A percentile compares a stretch with the other conserved stretches of the same genome.
These are phyloP conservation scores for Daldinia concentrica DNA, from an alignment of 495 filamentous ascomycete genomes.

Conservation along the genomic window DNA sequence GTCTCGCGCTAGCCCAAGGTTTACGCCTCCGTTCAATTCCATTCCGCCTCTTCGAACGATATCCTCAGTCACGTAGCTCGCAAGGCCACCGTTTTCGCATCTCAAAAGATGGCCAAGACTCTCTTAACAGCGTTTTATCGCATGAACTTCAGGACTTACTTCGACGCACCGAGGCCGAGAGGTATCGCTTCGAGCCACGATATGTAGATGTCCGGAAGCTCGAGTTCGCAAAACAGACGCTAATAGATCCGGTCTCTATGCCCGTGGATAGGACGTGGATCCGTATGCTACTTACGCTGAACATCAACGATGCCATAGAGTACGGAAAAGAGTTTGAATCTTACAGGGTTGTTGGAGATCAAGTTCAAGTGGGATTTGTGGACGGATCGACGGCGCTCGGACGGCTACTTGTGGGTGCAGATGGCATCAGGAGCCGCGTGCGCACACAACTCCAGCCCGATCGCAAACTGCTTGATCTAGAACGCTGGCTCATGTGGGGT, in stretches of 20 bases:
- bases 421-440: constrained; percentile 54
- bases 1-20: constrained; percentile 58
- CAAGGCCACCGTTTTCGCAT: constrained; percentile 51
- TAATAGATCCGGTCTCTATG: constrained; percentile 8
- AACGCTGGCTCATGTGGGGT: constrained; percentile 55
- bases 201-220: constrained; percentile 39
- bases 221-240: constrained; percentile 27
- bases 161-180: constrained; percentile 29
- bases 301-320: constrained; percentile 49
- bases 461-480: constrained; percentile 53
- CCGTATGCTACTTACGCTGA: constrained; percentile 36
- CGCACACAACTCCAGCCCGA: constrained; percentile 56
- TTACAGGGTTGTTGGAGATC: constrained; percentile 47
- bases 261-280: constrained; percentile 40
- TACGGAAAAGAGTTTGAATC: constrained; percentile 54
- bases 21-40: constrained; percentile 55
- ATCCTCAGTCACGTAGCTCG: constrained; percentile 46
- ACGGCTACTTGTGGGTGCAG: constrained; percentile 57
- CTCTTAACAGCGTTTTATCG: constrained; percentile 40
- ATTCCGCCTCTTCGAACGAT: constrained; percentile 59
- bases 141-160: constrained; percentile 31
- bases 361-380: constrained; percentile 50
- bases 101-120: constrained; percentile 44
- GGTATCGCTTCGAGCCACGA: constrained; percentile 34
- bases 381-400: constrained; percentile 52